These are phyloP conservation scores for Seminavis robusta DNA, from an alignment of 108 stramenopile genomes.

Conservation along the genomic window DNA sequence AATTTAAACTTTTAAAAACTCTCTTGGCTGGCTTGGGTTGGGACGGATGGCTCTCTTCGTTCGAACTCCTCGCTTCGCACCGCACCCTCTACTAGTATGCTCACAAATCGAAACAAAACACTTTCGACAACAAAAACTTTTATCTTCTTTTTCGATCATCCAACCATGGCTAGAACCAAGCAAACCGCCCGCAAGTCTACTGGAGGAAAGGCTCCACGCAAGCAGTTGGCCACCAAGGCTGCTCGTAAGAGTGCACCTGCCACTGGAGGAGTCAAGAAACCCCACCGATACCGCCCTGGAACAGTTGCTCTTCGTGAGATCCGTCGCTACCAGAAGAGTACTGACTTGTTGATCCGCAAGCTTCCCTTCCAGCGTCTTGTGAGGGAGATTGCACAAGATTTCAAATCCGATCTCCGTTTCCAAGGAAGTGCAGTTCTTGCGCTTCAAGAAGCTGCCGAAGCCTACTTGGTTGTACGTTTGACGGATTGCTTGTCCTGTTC, in stretches of 20 bases:
- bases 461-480: constrained; percentile 75
- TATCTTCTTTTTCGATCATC: too few relatives aligned
- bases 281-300: constrained; percentile 57
- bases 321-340: constrained; percentile 88
- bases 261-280: constrained; percentile 89
- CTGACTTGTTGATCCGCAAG: constrained; percentile 90
- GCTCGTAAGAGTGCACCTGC: constrained; percentile 65
- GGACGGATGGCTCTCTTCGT: too few relatives aligned
- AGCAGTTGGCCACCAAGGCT: constrained; percentile 90
- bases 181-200: constrained; percentile 96
- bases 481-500: too few relatives aligned
- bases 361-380: constrained; percentile 92
- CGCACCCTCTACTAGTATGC: too few relatives aligned
- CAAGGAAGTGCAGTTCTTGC: constrained; percentile 85
- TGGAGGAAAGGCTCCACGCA: constrained; percentile 94
- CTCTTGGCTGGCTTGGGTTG: too few relatives aligned
- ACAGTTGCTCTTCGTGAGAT: constrained; percentile 91
- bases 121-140: too few relatives aligned
- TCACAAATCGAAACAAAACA: too few relatives aligned
- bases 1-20: too few relatives aligned
- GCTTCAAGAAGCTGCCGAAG: constrained; percentile 88
- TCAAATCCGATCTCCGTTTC: constrained; percentile 87
- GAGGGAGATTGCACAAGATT: constrained; percentile 71
- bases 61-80: too few relatives aligned
- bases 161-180: constrained; percentile 92